Evolutionary conservation across 495 filamentous ascomycete species (phyloP).

Genomic region (Aspergillus olivimuriae): DNA sequence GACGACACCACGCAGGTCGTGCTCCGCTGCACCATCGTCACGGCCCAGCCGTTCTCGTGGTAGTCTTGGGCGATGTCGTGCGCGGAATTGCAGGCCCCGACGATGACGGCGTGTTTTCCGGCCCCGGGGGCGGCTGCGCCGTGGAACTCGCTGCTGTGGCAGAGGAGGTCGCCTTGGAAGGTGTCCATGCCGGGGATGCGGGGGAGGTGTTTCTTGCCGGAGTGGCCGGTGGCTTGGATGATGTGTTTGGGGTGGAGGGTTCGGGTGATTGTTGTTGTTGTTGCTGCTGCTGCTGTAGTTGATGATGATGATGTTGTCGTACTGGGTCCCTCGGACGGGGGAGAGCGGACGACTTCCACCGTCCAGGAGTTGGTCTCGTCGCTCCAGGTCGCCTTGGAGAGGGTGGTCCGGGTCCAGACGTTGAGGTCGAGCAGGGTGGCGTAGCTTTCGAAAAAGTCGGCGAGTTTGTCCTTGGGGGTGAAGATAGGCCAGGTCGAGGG

Average conservation of each 20-base stretch:
- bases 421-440: conserved; percentile 69
- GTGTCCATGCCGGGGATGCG: conserved; percentile 52
- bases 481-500: conserved; percentile 61
- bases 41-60: conserved; percentile 72
- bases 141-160: conserved; percentile 68
- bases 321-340: no score
- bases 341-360: no score
- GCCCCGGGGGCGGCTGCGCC: no score
- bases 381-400: conserved; percentile 49
- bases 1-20: conserved; percentile 64
- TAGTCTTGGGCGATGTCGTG: conserved; percentile 83
- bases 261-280: conserved; percentile 37
- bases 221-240: conserved; percentile 66
- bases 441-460: conserved; percentile 72
- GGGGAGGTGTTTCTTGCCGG: conserved; percentile 62
- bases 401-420: conserved; percentile 57
- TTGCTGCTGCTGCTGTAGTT: conserved; percentile 43
- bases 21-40: conserved; percentile 78
- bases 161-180: conserved; percentile 50
- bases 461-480: conserved; percentile 77
- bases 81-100: conserved; percentile 75
- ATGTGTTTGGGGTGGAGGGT: conserved; percentile 61
- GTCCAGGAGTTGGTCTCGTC: conserved; percentile 53
- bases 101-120: conserved; percentile 63
- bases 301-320: no score